These are phyloP conservation scores for Brassica balearica DNA, from an alignment of 441 rosid genomes.

Conservation along the genomic window DNA sequence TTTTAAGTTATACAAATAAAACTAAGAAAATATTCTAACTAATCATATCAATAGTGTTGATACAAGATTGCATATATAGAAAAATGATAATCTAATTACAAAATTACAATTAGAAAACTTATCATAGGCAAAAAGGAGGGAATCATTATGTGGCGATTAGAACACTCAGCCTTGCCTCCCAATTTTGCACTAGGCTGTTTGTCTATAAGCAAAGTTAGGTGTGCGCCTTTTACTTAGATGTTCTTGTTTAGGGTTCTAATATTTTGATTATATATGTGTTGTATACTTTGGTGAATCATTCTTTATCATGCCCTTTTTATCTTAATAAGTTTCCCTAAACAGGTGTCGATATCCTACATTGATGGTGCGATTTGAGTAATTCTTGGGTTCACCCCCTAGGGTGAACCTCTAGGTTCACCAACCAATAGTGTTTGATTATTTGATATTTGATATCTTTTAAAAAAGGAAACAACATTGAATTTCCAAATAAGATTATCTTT, in stretches of 20 bases:
- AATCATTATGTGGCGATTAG: not conserved
- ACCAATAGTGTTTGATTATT: too few species aligned
- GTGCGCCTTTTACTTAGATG: slow-evolving; percentile 20
- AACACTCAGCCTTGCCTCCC: not conserved
- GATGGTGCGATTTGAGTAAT: slow-evolving; percentile 27
- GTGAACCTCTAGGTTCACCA: too few species aligned
- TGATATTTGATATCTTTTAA: too few species aligned
- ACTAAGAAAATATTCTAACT: not conserved
- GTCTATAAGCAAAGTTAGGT: slow-evolving; percentile 20
- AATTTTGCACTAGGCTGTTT: not conserved
- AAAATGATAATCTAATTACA: not conserved
- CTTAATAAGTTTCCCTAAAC: slow-evolving; percentile 29
- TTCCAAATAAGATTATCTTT: too few species aligned
- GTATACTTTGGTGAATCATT: slow-evolving; percentile 13
- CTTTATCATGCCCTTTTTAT: slow-evolving; percentile 9
- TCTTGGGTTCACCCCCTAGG: too few species aligned
- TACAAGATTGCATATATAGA: not conserved
- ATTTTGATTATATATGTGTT: not conserved
- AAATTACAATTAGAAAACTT: not conserved
- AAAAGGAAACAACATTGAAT: too few species aligned
- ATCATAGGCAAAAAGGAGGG: not conserved
- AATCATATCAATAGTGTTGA: not conserved
- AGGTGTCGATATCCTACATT: slow-evolving; percentile 32
- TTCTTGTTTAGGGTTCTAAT: slow-evolving; percentile 23
- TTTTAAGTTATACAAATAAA: not conserved